Base-by-base conservation (phyloP, 2,329 filamentous ascomycete species). In the Decorospora gaudefroyi region DNA sequence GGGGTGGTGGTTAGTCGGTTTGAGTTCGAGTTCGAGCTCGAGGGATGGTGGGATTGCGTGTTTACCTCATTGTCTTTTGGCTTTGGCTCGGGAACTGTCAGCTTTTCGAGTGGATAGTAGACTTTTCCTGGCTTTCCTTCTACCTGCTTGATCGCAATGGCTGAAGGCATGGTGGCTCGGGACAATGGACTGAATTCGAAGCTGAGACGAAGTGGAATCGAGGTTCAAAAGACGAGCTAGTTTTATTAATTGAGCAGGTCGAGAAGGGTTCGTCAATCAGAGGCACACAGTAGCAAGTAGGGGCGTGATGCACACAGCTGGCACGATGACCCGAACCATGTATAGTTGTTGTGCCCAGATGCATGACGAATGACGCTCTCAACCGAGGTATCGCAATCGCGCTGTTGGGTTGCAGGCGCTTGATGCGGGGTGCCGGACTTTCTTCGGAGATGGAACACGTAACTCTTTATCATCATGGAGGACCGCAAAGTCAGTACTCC, bases 121-220 rank as follows among this genome's bases (percentile, higher is more conserved):
- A 95, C 91, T 71, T 91, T 77, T 45, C 90, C 90, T 6, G 90
- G 90, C 74, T 91, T 92, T 59, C 87, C 88, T 56, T 90, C 86
- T 37, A 87, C 76, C 55, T 88, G 79, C 61, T 84, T 78, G 52
- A 91, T 77, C 17, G 79, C 79, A 41, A 90, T 79, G 45, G 79
- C 78, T 49, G 74, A 74, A 32, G 76, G 76, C 75, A 78, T 79
- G 17, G 40, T 34, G 38, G 36, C 5, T 21, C 18, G 12, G 10
- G 13, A 21, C 7, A 18, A 15, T 41, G n/a, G n/a, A n/a, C n/a
- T n/a, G n/a, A n/a, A n/a, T n/a, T n/a, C n/a, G n/a, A n/a, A n/a
- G n/a, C n/a, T n/a, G n/a, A n/a, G n/a, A n/a, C n/a, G n/a, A n/a
- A n/a, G n/a, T n/a, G n/a, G n/a, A n/a, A n/a, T n/a, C n/a, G n/a